These are phyloP conservation scores for Arabidopsis hybrid DNA, from an alignment of 441 rosid genomes.

Conservation along the genomic window DNA sequence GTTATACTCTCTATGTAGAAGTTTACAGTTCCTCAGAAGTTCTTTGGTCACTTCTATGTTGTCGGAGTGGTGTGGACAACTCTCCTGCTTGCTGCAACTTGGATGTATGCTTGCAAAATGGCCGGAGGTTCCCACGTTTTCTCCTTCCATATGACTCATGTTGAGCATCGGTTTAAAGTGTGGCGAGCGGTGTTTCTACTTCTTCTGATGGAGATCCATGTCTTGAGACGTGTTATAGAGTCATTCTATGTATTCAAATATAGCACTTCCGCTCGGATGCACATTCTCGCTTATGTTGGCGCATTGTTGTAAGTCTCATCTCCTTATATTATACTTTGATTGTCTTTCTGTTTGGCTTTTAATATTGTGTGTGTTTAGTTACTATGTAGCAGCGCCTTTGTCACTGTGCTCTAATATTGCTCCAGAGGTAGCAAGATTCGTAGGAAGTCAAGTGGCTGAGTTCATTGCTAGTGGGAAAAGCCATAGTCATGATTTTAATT, in stretches of 20 bases:
- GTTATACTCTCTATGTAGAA: conserved; percentile 45
- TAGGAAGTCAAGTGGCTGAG: too few relatives aligned
- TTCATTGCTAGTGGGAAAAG: too few relatives aligned
- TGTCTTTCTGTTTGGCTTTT: not conserved
- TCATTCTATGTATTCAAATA: conserved; percentile 61
- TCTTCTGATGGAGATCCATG: conserved; percentile 70
- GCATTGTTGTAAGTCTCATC: conserved; percentile 69
- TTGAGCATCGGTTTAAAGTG: conserved; percentile 46
- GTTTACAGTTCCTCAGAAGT: conserved; percentile 72
- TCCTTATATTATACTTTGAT: not conserved
- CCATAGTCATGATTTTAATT: too few relatives aligned
- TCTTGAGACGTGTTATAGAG: conserved; percentile 70
- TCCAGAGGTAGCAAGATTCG: too few relatives aligned
- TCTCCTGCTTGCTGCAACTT: conserved; percentile 57
- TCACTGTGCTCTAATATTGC: conserved; percentile 59
- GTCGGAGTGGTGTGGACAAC: conserved; percentile 73
- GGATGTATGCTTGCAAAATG: conserved; percentile 59
- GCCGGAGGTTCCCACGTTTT: conserved; percentile 58
- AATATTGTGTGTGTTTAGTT: conserved; percentile 46
- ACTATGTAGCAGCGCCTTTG: conserved; percentile 65
- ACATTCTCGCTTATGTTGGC: conserved; percentile 64
- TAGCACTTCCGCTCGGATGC: conserved; percentile 74
- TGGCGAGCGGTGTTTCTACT: conserved; percentile 40
- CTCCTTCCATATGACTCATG: conserved; percentile 49
- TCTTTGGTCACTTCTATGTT: conserved; percentile 72